Evolutionary conservation across 306 rosid genomes (phyloP), one percentile per base, ranked within the genome.

Genomic region (Heteromeles arbutifolia): DNA sequence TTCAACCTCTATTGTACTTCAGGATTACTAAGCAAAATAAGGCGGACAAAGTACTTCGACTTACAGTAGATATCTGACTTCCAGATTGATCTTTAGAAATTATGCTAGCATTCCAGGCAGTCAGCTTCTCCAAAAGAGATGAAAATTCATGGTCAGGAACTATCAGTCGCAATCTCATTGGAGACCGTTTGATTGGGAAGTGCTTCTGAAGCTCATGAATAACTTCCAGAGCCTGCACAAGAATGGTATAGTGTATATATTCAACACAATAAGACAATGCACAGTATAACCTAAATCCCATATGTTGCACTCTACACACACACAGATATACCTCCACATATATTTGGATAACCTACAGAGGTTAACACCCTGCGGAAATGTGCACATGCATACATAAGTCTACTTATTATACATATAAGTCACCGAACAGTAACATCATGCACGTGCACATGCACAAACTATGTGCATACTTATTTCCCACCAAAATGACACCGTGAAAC

Each of bases 161-260:
- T 8, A 84, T 76, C 56, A 85, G 86, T 8, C 91, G 88, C 75
- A 92, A 71, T 74, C 88, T 87, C 90, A 95, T 84, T 0, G 98
- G 98, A 21, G 96, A 92, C n/a, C 98, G 86, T 74, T 89, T 95
- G 41, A 95, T 92, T 5, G 98, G 98, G 65, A 86, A 95, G 65
- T 84, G 96, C 89, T 90, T 90, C 63, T 92, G 97, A 78, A 95
- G 98, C 82, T 95, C 98, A n/a, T 95, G 98, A 80, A 95, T 90
- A 61, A 92, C 87, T 82, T 95, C 98, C 45, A 92, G 78, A 18
- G 98, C 98, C 98, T 95, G 84, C 63, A 85, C 11, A 82, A 53
- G 70, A 87, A 45, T 34, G 61, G 64, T 59, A 75, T 65, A 58
- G 73, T 25, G 6, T 1, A 61, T 8, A 25, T 12, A 61, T 26